A percentile compares a stretch with the other conserved stretches of the same genome.
phyloP scores from a whole-genome alignment of 305 asterid species.

The Solanum hybrid region DNA sequence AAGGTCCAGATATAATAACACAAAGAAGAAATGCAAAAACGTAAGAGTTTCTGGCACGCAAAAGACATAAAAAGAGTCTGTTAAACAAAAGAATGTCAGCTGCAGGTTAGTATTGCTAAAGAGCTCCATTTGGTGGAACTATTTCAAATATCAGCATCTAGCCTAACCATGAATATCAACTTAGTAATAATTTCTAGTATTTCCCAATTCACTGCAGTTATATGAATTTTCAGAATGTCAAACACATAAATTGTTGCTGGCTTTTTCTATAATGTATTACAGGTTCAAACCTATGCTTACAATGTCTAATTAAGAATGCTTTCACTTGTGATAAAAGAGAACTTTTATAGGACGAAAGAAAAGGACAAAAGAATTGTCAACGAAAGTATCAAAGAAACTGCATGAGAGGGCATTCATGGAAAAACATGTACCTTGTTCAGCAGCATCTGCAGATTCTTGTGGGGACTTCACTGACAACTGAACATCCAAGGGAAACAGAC shows the following conservation, averaged over 20 bases:
- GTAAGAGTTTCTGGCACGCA: neutral
- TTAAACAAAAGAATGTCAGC: neutral
- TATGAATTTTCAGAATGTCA: neutral
- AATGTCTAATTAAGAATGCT: neutral
- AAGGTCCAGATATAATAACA: neutral
- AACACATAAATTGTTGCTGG: neutral
- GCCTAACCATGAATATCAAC: neutral
- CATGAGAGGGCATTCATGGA: slow-evolving; percentile 26
- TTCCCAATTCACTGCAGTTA: neutral
- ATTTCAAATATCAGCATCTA: neutral
- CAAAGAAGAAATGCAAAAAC: neutral
- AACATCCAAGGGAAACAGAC: slow-evolving; percentile 18
- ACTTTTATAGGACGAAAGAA: neutral
- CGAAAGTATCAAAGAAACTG: slow-evolving; percentile 15
- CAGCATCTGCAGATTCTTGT: slow-evolving; percentile 54
- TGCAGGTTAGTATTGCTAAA: neutral
- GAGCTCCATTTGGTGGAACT: neutral
- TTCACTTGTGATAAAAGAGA: neutral
- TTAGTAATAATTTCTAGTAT: neutral
- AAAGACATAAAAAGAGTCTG: neutral
- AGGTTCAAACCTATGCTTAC: neutral
- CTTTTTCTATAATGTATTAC: neutral
- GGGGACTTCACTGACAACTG: slow-evolving; percentile 73
- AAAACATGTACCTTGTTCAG: slow-evolving; percentile 75
- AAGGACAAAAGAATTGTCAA: neutral